Conservation (phyloP, 805 yeast genomes). For the Ogataea ganodermae region DNA sequence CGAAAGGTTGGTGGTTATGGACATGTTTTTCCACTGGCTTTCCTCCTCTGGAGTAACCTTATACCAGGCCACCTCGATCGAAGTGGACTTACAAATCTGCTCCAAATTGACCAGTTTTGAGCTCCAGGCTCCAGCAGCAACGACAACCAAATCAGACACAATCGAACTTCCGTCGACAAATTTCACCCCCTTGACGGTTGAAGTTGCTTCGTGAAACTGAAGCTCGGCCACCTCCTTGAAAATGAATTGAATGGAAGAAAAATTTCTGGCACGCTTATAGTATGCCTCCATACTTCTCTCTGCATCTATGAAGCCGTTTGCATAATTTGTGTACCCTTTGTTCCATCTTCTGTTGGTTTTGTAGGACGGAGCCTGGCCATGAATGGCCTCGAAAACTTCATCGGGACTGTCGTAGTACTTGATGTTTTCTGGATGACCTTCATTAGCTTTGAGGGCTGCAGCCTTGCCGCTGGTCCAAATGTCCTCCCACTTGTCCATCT, state of each 20-base stretch:
- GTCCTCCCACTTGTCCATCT: constrained; percentile 27
- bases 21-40: constrained; percentile 27
- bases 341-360: constrained; percentile 18
- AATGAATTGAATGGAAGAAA: constrained; percentile 17
- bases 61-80: constrained; percentile 32
- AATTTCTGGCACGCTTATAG: constrained; percentile 25
- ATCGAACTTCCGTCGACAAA: constrained; percentile 16
- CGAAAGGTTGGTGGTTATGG: constrained; percentile 31
- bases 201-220: constrained; percentile 13
- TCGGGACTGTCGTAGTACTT: constrained; percentile 13
- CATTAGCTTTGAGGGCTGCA: constrained; percentile 20
- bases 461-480: constrained; percentile 21
- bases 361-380: constrained; percentile 2
- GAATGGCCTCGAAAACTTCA: constrained; percentile 18
- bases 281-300: constrained; percentile 25
- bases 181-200: constrained; percentile 20
- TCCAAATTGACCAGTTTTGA: constrained; percentile 26
- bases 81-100: constrained; percentile 18
- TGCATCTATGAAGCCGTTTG: constrained; percentile 31
- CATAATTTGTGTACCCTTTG: constrained; percentile 27
- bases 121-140: constrained; percentile 34
- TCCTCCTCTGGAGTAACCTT: constrained; percentile 27
- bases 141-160: constrained; percentile 22
- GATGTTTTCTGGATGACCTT: constrained; percentile 14
- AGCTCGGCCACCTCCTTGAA: constrained; percentile 25